Base-by-base conservation (phyloP, 257 asterid species). In the Cinchona pubescens region DNA sequence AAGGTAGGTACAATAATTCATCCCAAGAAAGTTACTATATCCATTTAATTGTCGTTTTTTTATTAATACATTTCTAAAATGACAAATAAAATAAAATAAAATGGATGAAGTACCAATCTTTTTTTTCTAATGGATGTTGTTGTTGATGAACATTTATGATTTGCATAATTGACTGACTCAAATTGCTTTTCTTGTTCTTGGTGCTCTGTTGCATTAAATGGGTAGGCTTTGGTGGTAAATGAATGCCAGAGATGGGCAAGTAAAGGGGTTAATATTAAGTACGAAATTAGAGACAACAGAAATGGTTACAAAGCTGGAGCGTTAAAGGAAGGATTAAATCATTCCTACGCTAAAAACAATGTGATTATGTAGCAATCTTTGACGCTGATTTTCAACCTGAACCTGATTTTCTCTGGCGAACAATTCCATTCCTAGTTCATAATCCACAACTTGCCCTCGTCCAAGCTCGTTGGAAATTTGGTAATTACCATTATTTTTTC, bases 261-360 rank as follows among this genome's bases (percentile, higher is more conserved):
- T 74, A 94, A 94, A 82, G 99, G 99, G 21, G 90, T 94, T 48
- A 94, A 92, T 69, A 92, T 94, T 7, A 94, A 90, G 81, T 94
- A 94, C 74, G 97, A 94, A 78, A 90, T 92, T 64, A 87, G 99
- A 11, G 92, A 89, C 86, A 94, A 89, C 79, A 83, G 99, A 61
- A 89, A 83, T 74, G 99, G 99, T 4, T 94, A 94, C 88, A 94
- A 94, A 88, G 96, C 98, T 2, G 98, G 98, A 30, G 98, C 98
- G 2, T 81, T 94, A 3, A 94, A 94, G 69, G 84, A 89, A 76
- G 99, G 99, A 4, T 82, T 94, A 42, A 90, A 77, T 23, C 97
- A 86, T 69, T 23, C 87, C 6, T 94, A 94, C 59, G 97, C 88
- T 21, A 94, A 89, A 61, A 89, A 61, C 90, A 88, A 56, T 94